phyloP scores from a whole-genome alignment of 257 asterid genomes.

The Scutellaria baicalensis region DNA sequence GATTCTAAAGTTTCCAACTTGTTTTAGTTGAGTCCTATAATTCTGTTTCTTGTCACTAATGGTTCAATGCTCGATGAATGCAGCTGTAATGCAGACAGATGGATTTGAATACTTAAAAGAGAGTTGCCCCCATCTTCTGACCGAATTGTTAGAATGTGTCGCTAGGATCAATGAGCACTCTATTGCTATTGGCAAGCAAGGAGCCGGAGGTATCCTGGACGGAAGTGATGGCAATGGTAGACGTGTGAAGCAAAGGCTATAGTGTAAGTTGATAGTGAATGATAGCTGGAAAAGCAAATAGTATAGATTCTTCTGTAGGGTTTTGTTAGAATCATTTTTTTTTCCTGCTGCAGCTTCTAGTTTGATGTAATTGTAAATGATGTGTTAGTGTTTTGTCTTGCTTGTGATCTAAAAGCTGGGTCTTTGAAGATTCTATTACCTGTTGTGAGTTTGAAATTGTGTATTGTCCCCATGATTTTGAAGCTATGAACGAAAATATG shows the following conservation, averaged over 20 bases:
- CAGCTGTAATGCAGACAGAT: slow-evolving; percentile 99
- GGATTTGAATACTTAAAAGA: slow-evolving; percentile 85
- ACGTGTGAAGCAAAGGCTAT: slow-evolving; percentile 82
- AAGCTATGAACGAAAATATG: not conserved
- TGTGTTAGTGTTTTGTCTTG: not conserved
- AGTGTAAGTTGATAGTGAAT: slow-evolving; percentile 7
- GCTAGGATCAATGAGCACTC: slow-evolving; percentile 72
- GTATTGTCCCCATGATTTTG: slow-evolving; percentile 9
- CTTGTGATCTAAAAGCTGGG: slow-evolving; percentile 1
- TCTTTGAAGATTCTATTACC: slow-evolving; percentile 1
- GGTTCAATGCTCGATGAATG: slow-evolving; percentile 9
- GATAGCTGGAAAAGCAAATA: slow-evolving; percentile 19
- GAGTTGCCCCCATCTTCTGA: slow-evolving; percentile 81
- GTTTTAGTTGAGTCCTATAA: not conserved
- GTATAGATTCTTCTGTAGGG: slow-evolving; percentile 22
- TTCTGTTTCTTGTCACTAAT: not conserved
- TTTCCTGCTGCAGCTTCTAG: slow-evolving; percentile 13
- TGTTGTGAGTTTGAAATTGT: slow-evolving; percentile 13
- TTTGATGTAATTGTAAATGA: slow-evolving; percentile 25
- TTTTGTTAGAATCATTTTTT: slow-evolving; percentile 11
- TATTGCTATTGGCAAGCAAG: slow-evolving; percentile 43
- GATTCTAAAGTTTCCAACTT: not conserved
- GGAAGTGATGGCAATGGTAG: slow-evolving; percentile 74
- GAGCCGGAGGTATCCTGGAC: slow-evolving; percentile 47
- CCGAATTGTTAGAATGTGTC: slow-evolving; percentile 83